phyloP scores from a whole-genome alignment of 2,329 filamentous ascomycete genomes.

The Hirsutella thompsonii region DNA sequence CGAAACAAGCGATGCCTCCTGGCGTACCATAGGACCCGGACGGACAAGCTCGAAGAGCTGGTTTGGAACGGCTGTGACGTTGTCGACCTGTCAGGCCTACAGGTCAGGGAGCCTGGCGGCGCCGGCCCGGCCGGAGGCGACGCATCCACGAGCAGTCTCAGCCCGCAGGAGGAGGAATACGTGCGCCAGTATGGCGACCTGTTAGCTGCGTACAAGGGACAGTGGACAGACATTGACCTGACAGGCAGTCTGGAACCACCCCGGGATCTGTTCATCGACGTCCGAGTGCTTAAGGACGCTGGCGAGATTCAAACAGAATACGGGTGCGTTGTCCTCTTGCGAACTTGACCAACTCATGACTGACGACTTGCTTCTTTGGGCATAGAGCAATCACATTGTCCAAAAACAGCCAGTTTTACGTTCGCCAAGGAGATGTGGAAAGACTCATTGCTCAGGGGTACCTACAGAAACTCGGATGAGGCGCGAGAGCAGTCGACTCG shows the following conservation, averaged over 20 bases:
- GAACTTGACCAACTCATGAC: background rate
- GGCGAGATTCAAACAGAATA: constrained; percentile 99
- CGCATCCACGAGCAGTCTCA: constrained; percentile 60
- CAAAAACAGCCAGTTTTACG: constrained; percentile 97
- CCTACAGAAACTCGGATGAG: constrained; percentile 62
- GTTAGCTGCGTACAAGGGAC: constrained; percentile 90
- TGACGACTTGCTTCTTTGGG: constrained; percentile 5
- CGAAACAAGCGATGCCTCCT: constrained; percentile 92
- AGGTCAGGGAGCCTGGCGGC: constrained; percentile 27
- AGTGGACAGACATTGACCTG: constrained; percentile 95
- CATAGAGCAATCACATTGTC: constrained; percentile 82
- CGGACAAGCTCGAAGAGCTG: constrained; percentile 84
- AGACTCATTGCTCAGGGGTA: constrained; percentile 89
- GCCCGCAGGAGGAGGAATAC: constrained; percentile 94
- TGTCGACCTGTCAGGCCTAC: constrained; percentile 52
- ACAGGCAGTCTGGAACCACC: constrained; percentile 90
- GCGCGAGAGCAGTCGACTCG: too few relatives aligned
- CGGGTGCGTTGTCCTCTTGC: constrained; percentile 48
- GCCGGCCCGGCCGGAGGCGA: constrained; percentile 26
- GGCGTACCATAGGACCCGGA: constrained; percentile 82
- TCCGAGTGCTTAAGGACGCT: constrained; percentile 88
- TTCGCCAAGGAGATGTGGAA: constrained; percentile 91
- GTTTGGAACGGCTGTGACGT: constrained; percentile 87
- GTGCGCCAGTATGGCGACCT: constrained; percentile 84
- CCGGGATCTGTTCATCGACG: constrained; percentile 93